phyloP scores from a whole-genome alignment of 1,284 basidiomycete species.

The Fomitopsis betulina region DNA sequence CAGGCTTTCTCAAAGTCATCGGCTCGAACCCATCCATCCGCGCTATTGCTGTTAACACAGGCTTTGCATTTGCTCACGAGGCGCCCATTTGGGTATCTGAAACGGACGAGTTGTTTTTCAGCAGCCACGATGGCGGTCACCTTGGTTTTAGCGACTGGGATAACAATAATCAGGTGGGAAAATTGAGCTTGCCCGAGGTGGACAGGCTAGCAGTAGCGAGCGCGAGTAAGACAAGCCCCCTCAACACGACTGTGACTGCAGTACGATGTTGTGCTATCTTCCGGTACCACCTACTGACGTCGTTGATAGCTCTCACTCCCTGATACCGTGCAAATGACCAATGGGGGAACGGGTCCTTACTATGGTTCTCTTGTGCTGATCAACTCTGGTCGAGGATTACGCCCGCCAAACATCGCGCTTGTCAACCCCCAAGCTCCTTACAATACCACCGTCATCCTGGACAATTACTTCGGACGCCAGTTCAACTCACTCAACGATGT shows the following conservation, averaged over 20 bases:
- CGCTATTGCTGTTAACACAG: constrained; percentile 50
- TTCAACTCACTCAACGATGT: constrained; percentile 82
- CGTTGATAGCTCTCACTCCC: constrained; percentile 41
- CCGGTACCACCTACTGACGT: not conserved
- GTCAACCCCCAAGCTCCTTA: constrained; percentile 60
- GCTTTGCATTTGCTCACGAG: constrained; percentile 71
- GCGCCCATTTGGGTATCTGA: constrained; percentile 59
- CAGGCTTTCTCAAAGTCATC: constrained; percentile 53
- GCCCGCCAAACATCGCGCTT: constrained; percentile 59
- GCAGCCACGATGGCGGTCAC: constrained; percentile 41
- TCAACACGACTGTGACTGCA: constrained; percentile 53
- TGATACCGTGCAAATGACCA: constrained; percentile 59
- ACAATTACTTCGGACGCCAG: constrained; percentile 60
- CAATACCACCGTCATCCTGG: constrained; percentile 28
- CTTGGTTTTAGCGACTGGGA: constrained; percentile 39
- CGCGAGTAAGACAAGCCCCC: constrained; percentile 29
- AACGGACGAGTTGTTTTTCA: constrained; percentile 55
- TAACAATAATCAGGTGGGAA: constrained; percentile 38
- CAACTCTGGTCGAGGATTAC: constrained; percentile 60
- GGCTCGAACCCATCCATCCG: constrained; percentile 55
- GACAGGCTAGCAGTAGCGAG: constrained; percentile 18
- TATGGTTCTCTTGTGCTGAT: constrained; percentile 58
- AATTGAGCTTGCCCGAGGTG: constrained; percentile 33
- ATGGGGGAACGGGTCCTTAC: constrained; percentile 70
- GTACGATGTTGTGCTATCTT: constrained; percentile 29